These are phyloP conservation scores for Talaromyces borbonicus DNA, from an alignment of 495 filamentous ascomycete genomes.

Conservation along the genomic window DNA sequence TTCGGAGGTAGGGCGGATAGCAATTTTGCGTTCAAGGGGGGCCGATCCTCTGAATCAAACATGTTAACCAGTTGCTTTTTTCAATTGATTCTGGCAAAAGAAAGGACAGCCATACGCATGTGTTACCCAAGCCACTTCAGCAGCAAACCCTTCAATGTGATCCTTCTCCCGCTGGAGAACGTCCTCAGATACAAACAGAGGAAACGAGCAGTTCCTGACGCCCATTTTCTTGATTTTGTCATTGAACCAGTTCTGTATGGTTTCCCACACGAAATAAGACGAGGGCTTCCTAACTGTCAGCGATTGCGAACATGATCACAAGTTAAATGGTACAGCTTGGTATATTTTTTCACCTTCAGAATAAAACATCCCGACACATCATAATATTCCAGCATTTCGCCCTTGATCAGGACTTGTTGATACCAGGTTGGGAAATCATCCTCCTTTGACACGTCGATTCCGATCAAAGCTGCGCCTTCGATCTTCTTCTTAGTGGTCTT, in stretches of 20 bases:
- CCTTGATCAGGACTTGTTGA: conserved; percentile 89
- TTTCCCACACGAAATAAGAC: conserved; percentile 87
- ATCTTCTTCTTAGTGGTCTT: conserved; percentile 42
- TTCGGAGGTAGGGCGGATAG: conserved; percentile 91
- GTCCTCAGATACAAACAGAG: conserved; percentile 84
- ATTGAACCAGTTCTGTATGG: conserved; percentile 85
- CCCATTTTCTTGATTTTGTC: conserved; percentile 75
- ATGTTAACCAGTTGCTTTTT: conserved; percentile 9
- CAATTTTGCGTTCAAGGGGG: conserved; percentile 87
- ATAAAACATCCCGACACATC: conserved; percentile 96
- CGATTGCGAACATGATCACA: neutral
- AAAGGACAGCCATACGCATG: conserved; percentile 55
- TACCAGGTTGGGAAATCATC: conserved; percentile 93
- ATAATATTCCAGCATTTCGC: conserved; percentile 88
- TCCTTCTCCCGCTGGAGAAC: conserved; percentile 91
- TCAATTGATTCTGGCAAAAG: conserved; percentile 3
- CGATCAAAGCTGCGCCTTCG: conserved; percentile 60
- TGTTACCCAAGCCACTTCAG: conserved; percentile 97
- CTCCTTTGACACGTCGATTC: conserved; percentile 74
- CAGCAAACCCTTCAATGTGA: conserved; percentile 94
- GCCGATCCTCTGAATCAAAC: conserved; percentile 57
- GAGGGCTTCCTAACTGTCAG: conserved; percentile 35
- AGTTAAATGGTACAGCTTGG: conserved; percentile 4
- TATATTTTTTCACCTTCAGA: conserved; percentile 51
- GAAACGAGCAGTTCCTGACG: conserved; percentile 92